These are phyloP conservation scores for Ajuga chamaepitys DNA, from an alignment of 257 asterid genomes.

Conservation along the genomic window DNA sequence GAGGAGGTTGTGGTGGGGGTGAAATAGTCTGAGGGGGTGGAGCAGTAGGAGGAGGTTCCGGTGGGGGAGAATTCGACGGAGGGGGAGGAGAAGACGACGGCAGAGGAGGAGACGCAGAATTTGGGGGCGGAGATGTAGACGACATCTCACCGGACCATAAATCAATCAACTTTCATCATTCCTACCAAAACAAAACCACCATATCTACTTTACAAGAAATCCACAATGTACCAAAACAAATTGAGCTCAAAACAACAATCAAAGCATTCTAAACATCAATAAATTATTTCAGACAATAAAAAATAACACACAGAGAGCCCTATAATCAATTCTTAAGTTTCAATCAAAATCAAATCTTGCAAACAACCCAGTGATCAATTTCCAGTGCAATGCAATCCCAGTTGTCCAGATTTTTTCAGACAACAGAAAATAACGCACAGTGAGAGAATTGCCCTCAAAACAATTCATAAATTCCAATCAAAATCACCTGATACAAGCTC, in stretches of 20 bases:
- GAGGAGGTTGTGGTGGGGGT: neutral
- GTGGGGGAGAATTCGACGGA: slow-evolving; percentile 11
- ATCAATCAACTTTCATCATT: slow-evolving; percentile 24
- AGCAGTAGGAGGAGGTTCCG: neutral
- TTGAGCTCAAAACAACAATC: neutral
- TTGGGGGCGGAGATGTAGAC: slow-evolving; percentile 41
- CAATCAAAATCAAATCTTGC: slow-evolving; percentile 14
- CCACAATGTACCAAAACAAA: slow-evolving; percentile 4
- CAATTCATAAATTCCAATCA: too few relatives aligned
- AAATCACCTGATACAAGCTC: too few relatives aligned
- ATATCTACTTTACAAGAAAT: slow-evolving; percentile 10
- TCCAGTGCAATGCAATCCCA: slow-evolving; percentile 12
- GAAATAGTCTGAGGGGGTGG: slow-evolving; percentile 9
- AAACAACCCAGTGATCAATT: slow-evolving; percentile 7
- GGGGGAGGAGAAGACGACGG: slow-evolving; percentile 3
- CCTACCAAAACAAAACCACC: slow-evolving; percentile 20
- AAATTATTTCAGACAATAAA: neutral
- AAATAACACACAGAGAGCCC: neutral
- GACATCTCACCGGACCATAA: slow-evolving; percentile 40
- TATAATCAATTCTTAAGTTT: neutral
- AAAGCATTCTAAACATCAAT: neutral
- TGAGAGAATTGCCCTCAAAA: too few relatives aligned
- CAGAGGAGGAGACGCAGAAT: slow-evolving; percentile 20
- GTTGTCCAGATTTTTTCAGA: too few relatives aligned
- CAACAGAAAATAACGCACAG: too few relatives aligned